Base-by-base conservation (phyloP, 805 yeast species). In the Yamadazyma ubonensis region DNA sequence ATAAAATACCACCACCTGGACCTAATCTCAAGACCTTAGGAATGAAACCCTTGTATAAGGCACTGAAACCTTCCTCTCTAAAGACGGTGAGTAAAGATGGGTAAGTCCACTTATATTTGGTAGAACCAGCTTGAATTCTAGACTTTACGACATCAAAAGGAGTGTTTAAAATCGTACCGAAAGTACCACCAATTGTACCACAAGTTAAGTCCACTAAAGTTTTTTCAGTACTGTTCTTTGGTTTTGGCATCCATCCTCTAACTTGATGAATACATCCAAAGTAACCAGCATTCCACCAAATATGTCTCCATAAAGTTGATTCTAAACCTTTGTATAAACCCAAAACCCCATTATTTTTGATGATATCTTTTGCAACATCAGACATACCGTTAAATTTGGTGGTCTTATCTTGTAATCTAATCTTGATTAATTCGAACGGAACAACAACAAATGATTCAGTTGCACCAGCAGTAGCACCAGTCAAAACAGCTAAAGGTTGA, bases 391-490 rank as follows among this genome's bases (percentile, higher is more conserved):
- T 82, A 70, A 84, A 90, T 55, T 77, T 81, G 32, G 96, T 81
- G 38, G 81, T 74, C 55, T 73, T 82, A 69, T 93, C 98, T 68
- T 93, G 99, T 54, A 93, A 74, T 68, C 96, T 81, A 61, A 93
- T 93, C 68, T 93, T 93, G 52, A 93, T 86, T 59, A 93, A 76
- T 67, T 93, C 99, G 59, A 93, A 93, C 12, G 99, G 99, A 29
- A 93, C 98, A 40, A 93, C 98, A 31, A 93, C 96, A 59, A 90
- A 88, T 2, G 96, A 79, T 64, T 93, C 99, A 33, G 90, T 83
- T 27, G 96, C 95, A 70, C 99, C 99, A 6, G 99, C 99, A 43
- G 95, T 85, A 26, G 98, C 97, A 69, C 99, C 99, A 29, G 96
- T 86, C 51, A 91, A 71, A 40, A 93, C 71, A 2, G 97, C 88